Conservation (phyloP, 768 basidiomycete genomes). For the Tubosaeta sp. region DNA sequence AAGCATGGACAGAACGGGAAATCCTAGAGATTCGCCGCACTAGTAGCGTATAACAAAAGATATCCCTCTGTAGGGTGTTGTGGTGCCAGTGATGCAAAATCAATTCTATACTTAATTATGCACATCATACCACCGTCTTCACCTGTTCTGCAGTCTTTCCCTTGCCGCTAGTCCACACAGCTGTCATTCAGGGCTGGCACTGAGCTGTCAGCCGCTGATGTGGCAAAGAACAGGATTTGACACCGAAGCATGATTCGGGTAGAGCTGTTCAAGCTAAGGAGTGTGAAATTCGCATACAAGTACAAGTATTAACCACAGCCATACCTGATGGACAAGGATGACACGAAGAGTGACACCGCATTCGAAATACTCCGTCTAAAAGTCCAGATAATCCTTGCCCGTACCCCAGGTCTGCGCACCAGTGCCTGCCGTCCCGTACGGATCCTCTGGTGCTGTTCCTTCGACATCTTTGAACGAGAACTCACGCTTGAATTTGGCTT, state of each 20-base stretch:
- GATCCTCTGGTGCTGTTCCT: slow-evolving; percentile 42
- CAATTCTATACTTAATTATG: too few species aligned
- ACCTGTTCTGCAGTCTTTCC: neutral
- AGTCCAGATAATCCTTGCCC: slow-evolving; percentile 53
- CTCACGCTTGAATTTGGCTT: slow-evolving; percentile 77
- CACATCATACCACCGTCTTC: neutral
- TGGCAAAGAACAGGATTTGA: neutral
- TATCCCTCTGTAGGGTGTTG: too few species aligned
- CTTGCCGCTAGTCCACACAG: neutral
- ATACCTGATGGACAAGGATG: neutral
- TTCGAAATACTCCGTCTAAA: slow-evolving; percentile 29
- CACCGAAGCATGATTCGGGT: neutral
- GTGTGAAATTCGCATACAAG: neutral
- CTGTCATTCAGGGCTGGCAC: too few species aligned
- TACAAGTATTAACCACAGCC: neutral
- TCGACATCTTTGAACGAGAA: slow-evolving; percentile 77
- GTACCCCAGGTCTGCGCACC: slow-evolving; percentile 42
- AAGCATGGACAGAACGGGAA: neutral
- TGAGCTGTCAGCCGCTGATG: too few species aligned
- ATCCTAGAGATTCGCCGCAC: too few species aligned
- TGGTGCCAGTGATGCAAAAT: too few species aligned
- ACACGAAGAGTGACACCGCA: neutral
- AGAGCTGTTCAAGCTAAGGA: neutral
- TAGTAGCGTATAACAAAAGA: too few species aligned
- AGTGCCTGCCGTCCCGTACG: slow-evolving; percentile 44